These are phyloP conservation scores for Pythium rishiriense DNA, from an alignment of 352 stramenopile species.

Conservation along the genomic window DNA sequence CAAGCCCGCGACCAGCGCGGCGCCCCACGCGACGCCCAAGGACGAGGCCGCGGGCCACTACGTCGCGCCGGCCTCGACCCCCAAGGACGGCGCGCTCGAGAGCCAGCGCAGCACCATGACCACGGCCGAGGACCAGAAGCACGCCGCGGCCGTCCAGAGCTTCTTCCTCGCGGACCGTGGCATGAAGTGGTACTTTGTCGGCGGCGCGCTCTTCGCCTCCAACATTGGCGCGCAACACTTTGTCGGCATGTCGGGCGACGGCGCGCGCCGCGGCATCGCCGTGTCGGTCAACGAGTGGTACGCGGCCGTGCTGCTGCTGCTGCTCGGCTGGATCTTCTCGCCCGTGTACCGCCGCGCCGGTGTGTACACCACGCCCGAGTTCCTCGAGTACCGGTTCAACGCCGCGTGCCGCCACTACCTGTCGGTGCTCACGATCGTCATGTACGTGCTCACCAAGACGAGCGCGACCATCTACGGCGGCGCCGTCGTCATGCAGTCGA, in stretches of 20 bases:
- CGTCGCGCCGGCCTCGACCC: background rate
- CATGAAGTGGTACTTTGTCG: constrained; percentile 72
- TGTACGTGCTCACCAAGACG: constrained; percentile 73
- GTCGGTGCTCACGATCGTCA: constrained; percentile 56
- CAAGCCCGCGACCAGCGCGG: background rate
- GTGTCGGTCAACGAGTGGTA: constrained; percentile 73
- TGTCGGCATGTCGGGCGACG: constrained; percentile 67
- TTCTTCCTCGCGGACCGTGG: constrained; percentile 68
- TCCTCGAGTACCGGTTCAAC: constrained; percentile 12
- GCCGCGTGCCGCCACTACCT: constrained; percentile 23
- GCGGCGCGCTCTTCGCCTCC: constrained; percentile 57
- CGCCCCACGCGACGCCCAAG: background rate
- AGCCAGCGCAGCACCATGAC: background rate
- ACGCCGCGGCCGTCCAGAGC: constrained; percentile 26
- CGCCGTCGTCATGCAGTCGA: constrained; percentile 61
- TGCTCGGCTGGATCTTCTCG: constrained; percentile 34
- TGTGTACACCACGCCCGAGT: constrained; percentile 8
- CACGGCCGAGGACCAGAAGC: background rate
- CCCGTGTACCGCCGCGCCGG: constrained; percentile 1
- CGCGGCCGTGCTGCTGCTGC: constrained; percentile 52
- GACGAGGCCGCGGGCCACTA: background rate
- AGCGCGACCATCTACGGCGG: constrained; percentile 68
- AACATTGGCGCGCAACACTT: constrained; percentile 78
- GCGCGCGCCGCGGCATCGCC: constrained; percentile 54
- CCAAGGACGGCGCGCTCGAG: background rate